Evolutionary conservation across 192 early-diverging fungal species (phyloP).

Genomic region (Linnemannia elongata): DNA sequence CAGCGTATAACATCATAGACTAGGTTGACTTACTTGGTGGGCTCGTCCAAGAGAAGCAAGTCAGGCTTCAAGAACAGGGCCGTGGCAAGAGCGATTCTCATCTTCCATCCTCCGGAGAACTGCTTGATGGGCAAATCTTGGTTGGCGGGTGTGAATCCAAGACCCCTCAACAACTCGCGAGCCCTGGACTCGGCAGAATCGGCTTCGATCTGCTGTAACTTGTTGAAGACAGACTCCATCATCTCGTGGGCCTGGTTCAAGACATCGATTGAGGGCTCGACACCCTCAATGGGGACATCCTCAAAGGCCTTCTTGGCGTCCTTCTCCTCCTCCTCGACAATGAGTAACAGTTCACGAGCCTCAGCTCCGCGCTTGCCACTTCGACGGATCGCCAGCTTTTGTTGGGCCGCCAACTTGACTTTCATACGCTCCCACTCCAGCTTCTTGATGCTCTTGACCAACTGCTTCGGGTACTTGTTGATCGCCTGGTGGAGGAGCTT

Average conservation of each 20-base stretch:
- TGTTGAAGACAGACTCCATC: conserved; percentile 67
- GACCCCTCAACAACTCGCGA: conserved; percentile 76
- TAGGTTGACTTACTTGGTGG: conserved; percentile 64
- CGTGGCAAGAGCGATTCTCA: conserved; percentile 87
- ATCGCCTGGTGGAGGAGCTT: conserved; percentile 62
- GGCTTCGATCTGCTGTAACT: conserved; percentile 73
- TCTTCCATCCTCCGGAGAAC: conserved; percentile 92
- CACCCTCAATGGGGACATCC: conserved; percentile 41
- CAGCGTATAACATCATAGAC: not conserved
- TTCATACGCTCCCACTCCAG: conserved; percentile 59
- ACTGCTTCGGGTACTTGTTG: conserved; percentile 59
- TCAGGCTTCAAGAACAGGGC: conserved; percentile 88
- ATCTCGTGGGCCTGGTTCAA: conserved; percentile 70
- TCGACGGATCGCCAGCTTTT: conserved; percentile 73
- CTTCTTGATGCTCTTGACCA: conserved; percentile 59
- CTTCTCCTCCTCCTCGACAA: conserved; percentile 53
- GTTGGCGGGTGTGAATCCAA: conserved; percentile 79
- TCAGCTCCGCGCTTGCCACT: conserved; percentile 75
- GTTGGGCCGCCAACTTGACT: conserved; percentile 60
- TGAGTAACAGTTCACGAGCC: conserved; percentile 69
- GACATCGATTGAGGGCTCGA: conserved; percentile 63
- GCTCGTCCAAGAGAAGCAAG: conserved; percentile 89
- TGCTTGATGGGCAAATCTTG: conserved; percentile 74
- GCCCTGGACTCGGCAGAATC: conserved; percentile 77
- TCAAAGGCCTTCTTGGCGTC: conserved; percentile 50